Percentiles rank a stretch among this genome's conserved stretches.
These are phyloP conservation scores for Acanthamoeba triangularis DNA, from an alignment of 208 protist genomes.

Conservation along the genomic window DNA sequence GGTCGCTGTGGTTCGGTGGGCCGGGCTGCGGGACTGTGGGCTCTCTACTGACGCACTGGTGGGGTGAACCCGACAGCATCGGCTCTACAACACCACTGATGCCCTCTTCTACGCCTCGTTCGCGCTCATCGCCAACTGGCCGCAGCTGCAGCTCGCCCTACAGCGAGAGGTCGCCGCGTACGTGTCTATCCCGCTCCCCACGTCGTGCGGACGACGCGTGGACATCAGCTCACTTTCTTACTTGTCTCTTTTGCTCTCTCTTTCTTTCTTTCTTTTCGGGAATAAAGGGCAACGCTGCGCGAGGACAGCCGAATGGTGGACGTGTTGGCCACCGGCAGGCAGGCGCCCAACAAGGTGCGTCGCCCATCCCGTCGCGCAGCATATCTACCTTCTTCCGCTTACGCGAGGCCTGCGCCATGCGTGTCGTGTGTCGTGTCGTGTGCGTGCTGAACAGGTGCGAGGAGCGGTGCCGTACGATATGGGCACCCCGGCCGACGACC, in stretches of 20 bases:
- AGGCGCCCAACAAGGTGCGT: conserved; percentile 74
- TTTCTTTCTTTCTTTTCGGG: too few relatives aligned
- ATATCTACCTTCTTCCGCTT: not conserved
- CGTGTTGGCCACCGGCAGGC: conserved; percentile 66
- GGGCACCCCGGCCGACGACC: conserved; percentile 87
- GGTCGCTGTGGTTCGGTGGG: not conserved
- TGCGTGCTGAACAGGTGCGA: conserved; percentile 55
- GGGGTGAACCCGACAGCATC: conserved; percentile 78
- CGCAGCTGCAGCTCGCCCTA: conserved; percentile 85
- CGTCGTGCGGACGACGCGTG: too few relatives aligned
- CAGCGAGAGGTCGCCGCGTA: conserved; percentile 82
- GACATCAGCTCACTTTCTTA: too few relatives aligned
- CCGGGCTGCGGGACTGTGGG: conserved; percentile 82
- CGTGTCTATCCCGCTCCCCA: not conserved
- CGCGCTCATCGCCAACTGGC: conserved; percentile 88
- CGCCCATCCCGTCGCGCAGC: too few relatives aligned
- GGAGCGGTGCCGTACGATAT: conserved; percentile 89
- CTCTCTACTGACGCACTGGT: conserved; percentile 75
- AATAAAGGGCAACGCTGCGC: conserved; percentile 71
- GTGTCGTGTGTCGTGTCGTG: too few relatives aligned
- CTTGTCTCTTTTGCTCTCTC: too few relatives aligned
- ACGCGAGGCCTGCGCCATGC: not conserved
- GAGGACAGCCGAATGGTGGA: conserved; percentile 75
- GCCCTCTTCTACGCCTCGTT: conserved; percentile 91
- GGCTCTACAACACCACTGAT: conserved; percentile 92